Percentiles rank a stretch among this genome's conserved stretches.
These are phyloP conservation scores for Inga laurina DNA, from an alignment of 306 rosid genomes.

Conservation along the genomic window DNA sequence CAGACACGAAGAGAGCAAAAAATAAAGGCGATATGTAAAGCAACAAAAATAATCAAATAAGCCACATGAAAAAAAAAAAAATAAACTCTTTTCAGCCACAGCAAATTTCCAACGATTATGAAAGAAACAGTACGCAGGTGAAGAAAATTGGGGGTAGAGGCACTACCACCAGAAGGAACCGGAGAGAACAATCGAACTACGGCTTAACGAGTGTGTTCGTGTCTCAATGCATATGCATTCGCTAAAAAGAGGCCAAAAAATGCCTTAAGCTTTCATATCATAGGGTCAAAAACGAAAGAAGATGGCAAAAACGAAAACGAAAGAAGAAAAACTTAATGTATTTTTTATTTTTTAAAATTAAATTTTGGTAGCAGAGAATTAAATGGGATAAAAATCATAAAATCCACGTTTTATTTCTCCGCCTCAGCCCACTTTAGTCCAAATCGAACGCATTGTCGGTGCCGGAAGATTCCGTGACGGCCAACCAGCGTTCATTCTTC, in stretches of 20 bases:
- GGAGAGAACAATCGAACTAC: background rate
- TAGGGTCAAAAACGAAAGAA: too few species aligned
- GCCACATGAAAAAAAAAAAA: background rate
- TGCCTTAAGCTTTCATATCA: too few species aligned
- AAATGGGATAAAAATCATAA: too few species aligned
- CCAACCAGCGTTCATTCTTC: conserved; percentile 45
- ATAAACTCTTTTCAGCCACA: background rate
- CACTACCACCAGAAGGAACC: background rate
- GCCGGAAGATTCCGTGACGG: conserved; percentile 85
- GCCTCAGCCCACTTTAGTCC: conserved; percentile 53
- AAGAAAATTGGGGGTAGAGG: background rate
- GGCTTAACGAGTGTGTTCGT: background rate
- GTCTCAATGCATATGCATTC: background rate
- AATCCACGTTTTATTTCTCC: conserved; percentile 17
- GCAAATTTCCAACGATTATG: background rate
- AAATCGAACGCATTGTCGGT: conserved; percentile 74
- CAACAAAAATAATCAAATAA: background rate
- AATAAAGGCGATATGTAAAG: background rate
- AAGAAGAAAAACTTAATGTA: too few species aligned
- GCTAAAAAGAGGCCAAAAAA: too few species aligned
- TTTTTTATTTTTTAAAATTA: too few species aligned
- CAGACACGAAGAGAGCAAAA: background rate
- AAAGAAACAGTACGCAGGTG: background rate
- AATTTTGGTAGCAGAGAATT: too few species aligned
- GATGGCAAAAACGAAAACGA: too few species aligned